Evolutionary conservation across 176 grass and related monocot genomes (phyloP).

Genomic region (Stipa capillata): DNA sequence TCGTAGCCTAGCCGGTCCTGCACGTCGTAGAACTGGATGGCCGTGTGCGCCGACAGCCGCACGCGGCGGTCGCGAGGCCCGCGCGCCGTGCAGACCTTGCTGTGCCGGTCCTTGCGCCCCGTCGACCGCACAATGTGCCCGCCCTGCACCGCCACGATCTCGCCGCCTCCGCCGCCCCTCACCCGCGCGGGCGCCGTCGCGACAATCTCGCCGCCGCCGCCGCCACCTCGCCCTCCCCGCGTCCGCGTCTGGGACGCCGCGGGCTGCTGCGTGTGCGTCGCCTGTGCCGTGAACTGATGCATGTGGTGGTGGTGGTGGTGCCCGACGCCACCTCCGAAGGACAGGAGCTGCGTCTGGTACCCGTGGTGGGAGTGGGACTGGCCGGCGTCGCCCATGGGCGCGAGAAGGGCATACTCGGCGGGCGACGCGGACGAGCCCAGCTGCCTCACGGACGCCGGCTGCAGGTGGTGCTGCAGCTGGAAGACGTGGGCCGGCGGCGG

Average conservation of each 20-base stretch:
- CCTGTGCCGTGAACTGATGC: slow-evolving; percentile 41
- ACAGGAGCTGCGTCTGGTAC: slow-evolving; percentile 41
- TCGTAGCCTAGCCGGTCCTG: slow-evolving; percentile 95
- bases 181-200: slow-evolving; percentile 10
- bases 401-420: slow-evolving; percentile 72
- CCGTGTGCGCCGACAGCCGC: slow-evolving; percentile 80
- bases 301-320: slow-evolving; percentile 30
- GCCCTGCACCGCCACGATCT: slow-evolving; percentile 89
- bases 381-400: slow-evolving; percentile 55
- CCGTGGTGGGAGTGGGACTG: slow-evolving; percentile 45
- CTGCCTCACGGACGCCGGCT: slow-evolving; percentile 43
- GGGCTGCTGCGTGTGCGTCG: slow-evolving; percentile 15
- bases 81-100: slow-evolving; percentile 91
- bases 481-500: slow-evolving; percentile 13
- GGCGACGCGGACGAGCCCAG: slow-evolving; percentile 38
- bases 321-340: slow-evolving; percentile 25
- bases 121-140: slow-evolving; percentile 95
- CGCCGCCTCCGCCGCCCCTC: slow-evolving; percentile 44
- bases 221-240: slow-evolving; percentile 10
- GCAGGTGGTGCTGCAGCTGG: slow-evolving; percentile 46
- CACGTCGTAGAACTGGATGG: slow-evolving; percentile 99
- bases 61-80: slow-evolving; percentile 83
- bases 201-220: slow-evolving; percentile 35
- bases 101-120: slow-evolving; percentile 92
- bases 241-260: slow-evolving; percentile 20